phyloP scores from a whole-genome alignment of 1,139 yeast species.

The Blastobotrys serpentis region DNA sequence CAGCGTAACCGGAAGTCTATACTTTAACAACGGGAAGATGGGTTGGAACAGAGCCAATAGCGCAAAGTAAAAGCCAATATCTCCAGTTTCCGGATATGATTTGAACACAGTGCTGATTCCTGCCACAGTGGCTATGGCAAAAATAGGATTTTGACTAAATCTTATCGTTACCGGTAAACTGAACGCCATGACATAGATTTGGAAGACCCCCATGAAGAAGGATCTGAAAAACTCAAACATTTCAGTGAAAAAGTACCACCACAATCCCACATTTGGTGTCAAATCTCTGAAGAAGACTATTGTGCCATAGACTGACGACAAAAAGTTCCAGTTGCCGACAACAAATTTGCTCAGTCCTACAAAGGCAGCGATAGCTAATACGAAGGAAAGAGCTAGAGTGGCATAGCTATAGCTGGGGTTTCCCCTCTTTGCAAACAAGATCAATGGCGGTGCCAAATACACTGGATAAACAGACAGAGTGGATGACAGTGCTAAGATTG shows the following conservation, averaged over 20 bases:
- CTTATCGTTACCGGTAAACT: conserved; percentile 73
- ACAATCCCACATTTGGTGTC: conserved; percentile 82
- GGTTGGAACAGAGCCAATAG: conserved; percentile 57
- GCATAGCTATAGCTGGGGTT: conserved; percentile 10
- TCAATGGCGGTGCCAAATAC: conserved; percentile 35
- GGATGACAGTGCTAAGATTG: conserved; percentile 60
- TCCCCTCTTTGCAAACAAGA: background rate
- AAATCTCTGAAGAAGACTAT: conserved; percentile 63
- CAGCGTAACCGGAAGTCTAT: conserved; percentile 45
- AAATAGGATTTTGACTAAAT: conserved; percentile 53
- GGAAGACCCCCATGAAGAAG: conserved; percentile 82
- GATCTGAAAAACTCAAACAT: conserved; percentile 87
- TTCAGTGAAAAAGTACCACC: conserved; percentile 99
- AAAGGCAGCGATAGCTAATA: conserved; percentile 37
- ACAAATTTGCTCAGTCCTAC: conserved; percentile 45
- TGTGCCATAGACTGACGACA: conserved; percentile 62
- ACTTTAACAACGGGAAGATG: conserved; percentile 42
- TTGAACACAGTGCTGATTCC: conserved; percentile 74
- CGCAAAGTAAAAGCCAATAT: conserved; percentile 66
- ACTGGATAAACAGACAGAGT: conserved; percentile 64
- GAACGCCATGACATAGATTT: conserved; percentile 66
- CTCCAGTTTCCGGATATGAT: conserved; percentile 87
- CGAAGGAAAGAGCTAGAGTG: conserved; percentile 24
- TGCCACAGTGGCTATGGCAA: conserved; percentile 60
- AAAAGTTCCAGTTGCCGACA: conserved; percentile 51